Evolutionary conservation across 2,329 filamentous ascomycete genomes (phyloP).

Genomic region (Xylariaceae sp.): DNA sequence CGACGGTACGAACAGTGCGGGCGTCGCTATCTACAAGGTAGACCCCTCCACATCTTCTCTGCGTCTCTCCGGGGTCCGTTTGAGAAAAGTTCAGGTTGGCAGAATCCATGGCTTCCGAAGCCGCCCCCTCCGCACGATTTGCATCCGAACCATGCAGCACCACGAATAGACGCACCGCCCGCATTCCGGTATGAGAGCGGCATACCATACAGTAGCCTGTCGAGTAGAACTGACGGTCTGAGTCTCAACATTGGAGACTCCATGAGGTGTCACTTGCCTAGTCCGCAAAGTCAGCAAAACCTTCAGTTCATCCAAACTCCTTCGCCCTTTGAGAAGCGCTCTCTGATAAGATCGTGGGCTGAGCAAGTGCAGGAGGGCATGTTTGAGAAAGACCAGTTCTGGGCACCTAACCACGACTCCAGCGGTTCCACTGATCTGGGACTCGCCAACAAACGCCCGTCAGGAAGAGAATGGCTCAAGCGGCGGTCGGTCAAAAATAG

Average conservation of each 20-base stretch:
- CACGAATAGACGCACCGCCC: conserved; percentile 5
- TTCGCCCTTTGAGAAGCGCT: conserved; percentile 19
- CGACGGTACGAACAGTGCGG: conserved; percentile 56
- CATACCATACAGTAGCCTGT: conserved; percentile 8
- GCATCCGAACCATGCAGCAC: conserved; percentile 1
- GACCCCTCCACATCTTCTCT: conserved; percentile 53
- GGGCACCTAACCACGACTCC: conserved; percentile 24
- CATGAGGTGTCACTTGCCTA: conserved; percentile 39
- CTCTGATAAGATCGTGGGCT: conserved; percentile 29
- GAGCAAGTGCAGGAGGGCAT: conserved; percentile 17
- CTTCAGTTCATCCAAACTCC: conserved; percentile 15
- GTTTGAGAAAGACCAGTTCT: conserved; percentile 28
- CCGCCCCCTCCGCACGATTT: conserved; percentile 4
- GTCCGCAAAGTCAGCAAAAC: conserved; percentile 30
- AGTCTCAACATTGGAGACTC: conserved; percentile 18
- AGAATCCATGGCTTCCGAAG: conserved; percentile 46
- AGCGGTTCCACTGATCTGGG: conserved; percentile 4
- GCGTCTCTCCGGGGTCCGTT: conserved; percentile 60
- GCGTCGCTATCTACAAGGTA: conserved; percentile 52
- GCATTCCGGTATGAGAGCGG: conserved; percentile 8
- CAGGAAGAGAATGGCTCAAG: conserved; percentile 28
- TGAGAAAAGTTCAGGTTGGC: conserved; percentile 43
- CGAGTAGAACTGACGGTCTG: conserved; percentile 9
- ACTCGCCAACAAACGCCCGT: conserved; percentile 23
- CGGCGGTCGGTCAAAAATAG: conserved; percentile 26